Conservation (phyloP, 2,329 filamentous ascomycete species). For the Monosporascus sp. region DNA sequence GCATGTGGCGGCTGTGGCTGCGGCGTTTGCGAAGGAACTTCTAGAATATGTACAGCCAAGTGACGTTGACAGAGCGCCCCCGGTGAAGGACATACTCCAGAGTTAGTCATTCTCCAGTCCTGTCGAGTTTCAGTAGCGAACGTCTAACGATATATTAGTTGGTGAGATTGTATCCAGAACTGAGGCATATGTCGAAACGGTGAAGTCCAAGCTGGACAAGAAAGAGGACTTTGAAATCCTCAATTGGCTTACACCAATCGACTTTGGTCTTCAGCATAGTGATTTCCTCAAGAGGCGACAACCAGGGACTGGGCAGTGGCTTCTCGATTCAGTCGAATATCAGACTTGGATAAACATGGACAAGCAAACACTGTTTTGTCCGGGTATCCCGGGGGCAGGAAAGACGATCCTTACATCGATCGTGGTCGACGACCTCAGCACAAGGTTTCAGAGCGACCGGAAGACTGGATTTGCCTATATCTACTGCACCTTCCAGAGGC, state of each 20-base stretch:
- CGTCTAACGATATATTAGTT: background rate
- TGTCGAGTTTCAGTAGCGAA: background rate
- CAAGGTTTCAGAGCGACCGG: constrained; percentile 8
- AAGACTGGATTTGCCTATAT: constrained; percentile 35
- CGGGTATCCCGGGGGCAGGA: constrained; percentile 42
- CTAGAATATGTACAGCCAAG: background rate
- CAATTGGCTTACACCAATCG: constrained; percentile 33
- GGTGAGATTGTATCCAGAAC: background rate
- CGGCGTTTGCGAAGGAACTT: constrained; percentile 15
- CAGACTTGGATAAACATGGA: constrained; percentile 5
- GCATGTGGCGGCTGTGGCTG: constrained; percentile 13
- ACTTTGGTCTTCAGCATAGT: constrained; percentile 34
- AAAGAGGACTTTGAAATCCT: constrained; percentile 16
- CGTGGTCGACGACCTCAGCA: constrained; percentile 35
- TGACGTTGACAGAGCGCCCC: background rate
- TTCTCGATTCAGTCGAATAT: constrained; percentile 8
- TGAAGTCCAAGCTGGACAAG: background rate
- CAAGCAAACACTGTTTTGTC: constrained; percentile 37
- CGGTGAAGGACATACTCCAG: background rate
- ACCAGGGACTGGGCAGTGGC: constrained; percentile 28
- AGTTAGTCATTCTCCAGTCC: background rate
- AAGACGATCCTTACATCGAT: constrained; percentile 42
- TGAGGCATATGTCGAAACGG: background rate
- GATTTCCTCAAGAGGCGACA: constrained; percentile 33
- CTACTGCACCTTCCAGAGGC: constrained; percentile 38